These are phyloP conservation scores for Acanthamoeba castellanii DNA, from an alignment of 208 protist species.

Conservation along the genomic window DNA sequence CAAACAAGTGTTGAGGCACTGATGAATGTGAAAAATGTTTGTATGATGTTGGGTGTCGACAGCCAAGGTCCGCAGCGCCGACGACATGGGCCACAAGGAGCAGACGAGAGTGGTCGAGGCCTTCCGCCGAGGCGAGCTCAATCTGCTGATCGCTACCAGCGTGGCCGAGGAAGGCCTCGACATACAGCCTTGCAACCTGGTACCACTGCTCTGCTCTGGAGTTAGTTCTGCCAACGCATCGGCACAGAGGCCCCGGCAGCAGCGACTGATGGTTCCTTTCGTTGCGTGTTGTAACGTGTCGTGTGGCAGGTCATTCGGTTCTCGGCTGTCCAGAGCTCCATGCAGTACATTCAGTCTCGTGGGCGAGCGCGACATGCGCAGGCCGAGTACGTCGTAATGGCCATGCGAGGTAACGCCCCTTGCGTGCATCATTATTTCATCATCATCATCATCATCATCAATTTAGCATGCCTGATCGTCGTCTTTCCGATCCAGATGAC, in stretches of 20 bases:
- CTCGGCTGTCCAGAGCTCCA: constrained; percentile 82
- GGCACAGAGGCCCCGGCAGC: too few relatives aligned
- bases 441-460: neutral
- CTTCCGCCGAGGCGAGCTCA: constrained; percentile 83
- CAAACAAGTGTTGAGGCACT: too few relatives aligned
- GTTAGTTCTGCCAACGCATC: too few relatives aligned
- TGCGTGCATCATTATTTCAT: neutral
- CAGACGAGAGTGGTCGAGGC: constrained; percentile 82
- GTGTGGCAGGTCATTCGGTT: constrained; percentile 81
- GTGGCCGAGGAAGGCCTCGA: constrained; percentile 91
- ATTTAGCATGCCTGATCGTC: neutral
- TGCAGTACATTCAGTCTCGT: constrained; percentile 89
- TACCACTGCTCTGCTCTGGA: constrained; percentile 20
- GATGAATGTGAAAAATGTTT: too few relatives aligned
- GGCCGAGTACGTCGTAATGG: constrained; percentile 86
- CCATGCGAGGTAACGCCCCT: neutral
- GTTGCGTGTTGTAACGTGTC: neutral
- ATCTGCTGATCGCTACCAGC: constrained; percentile 90
- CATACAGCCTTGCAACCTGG: constrained; percentile 88
- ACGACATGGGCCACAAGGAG: constrained; percentile 84
- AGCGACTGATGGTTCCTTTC: too few relatives aligned
- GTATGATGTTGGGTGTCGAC: neutral
- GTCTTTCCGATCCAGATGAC: neutral
- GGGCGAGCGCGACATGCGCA: constrained; percentile 86
- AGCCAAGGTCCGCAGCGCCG: too few relatives aligned